Evolutionary conservation across 192 early-diverging fungal species (phyloP).

Genomic region (Jimgerdemannia lactiflua): DNA sequence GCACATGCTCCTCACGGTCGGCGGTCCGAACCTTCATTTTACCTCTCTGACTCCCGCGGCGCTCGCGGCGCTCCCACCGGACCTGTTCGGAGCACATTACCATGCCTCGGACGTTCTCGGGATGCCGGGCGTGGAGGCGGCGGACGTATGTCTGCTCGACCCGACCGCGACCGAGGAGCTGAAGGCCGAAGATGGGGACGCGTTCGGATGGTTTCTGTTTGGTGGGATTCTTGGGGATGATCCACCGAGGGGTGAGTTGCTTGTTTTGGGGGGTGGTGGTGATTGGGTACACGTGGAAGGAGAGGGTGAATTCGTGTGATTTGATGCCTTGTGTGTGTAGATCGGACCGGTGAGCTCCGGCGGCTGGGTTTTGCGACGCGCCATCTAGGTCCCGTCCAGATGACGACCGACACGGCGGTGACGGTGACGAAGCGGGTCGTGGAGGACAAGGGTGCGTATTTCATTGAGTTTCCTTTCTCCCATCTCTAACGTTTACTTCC

Average conservation of each 20-base stretch:
- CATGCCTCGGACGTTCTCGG: conserved; percentile 47
- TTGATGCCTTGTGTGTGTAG: conserved; percentile 20
- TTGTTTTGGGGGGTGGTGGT: background rate
- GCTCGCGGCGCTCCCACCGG: conserved; percentile 34
- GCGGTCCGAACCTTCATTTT: conserved; percentile 59
- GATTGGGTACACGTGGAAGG: background rate
- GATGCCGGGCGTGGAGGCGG: conserved; percentile 42
- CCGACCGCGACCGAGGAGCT: conserved; percentile 56
- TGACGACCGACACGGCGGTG: conserved; percentile 86
- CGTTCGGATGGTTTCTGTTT: conserved; percentile 75
- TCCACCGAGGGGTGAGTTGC: conserved; percentile 51
- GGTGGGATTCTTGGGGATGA: conserved; percentile 79
- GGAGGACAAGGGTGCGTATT: conserved; percentile 51
- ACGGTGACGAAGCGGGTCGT: conserved; percentile 67
- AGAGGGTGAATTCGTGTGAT: background rate
- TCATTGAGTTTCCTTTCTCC: too few species aligned
- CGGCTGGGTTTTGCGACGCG: conserved; percentile 66
- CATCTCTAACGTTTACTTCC: background rate
- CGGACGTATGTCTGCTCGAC: conserved; percentile 69
- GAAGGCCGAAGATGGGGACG: conserved; percentile 60
- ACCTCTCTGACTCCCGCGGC: conserved; percentile 50
- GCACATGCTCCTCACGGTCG: conserved; percentile 65
- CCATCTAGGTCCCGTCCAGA: conserved; percentile 73
- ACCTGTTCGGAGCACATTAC: conserved; percentile 43
- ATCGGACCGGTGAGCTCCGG: conserved; percentile 60